Base-by-base conservation (phyloP, 139 green algal species). In the Chlamydomonas sphaeroides region DNA sequence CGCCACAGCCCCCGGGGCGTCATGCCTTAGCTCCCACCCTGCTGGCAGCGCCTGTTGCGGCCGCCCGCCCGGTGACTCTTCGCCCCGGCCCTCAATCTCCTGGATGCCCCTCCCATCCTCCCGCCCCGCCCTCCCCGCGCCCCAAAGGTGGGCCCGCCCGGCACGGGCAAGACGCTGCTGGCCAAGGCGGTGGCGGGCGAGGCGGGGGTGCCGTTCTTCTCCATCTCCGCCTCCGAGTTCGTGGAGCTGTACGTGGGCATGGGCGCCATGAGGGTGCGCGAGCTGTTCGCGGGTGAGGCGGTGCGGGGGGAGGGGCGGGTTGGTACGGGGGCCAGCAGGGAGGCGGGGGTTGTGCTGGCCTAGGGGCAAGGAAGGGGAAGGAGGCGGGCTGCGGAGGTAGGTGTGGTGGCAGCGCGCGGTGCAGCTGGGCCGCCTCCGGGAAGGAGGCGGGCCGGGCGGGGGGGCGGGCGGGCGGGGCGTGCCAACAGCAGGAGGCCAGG, bases 181-280 rank as follows among this genome's bases (percentile, higher is more conserved):
- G 89, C 89, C 66, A 89, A 88, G 71, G 89, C 91, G 38, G 89
- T 93, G 35, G 89, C 90, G 57, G 92, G 94, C 30, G 94, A 98
- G 88, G 94, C 95, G 5, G 90, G 91, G n/a, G 94, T 96, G 14
- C 94, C 95, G 10, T 98, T 98, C 86, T 98, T 96, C 89, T 92
- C 73, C 89, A 95, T 95, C 74, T 88, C 84, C 42, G 95, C 94
- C 20, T 93, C 86, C 4, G 95, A 97, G 84, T 98, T 98, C 88
- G 93, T 98, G 74, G 94, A 99, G 92, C 86, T 99, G 61, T 99
- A 98, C 75, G 96, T 98, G 68, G 95, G 95, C 69, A 97, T 98
- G 94, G 95, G 95, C 23, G 95, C 95, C 1, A 92, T 94, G 85
- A 85, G 95, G 5, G 95, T 98, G 74, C 65, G 91, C 28, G 91